Conservation (phyloP, 106 monocot species). For the Acorus calamus region DNA sequence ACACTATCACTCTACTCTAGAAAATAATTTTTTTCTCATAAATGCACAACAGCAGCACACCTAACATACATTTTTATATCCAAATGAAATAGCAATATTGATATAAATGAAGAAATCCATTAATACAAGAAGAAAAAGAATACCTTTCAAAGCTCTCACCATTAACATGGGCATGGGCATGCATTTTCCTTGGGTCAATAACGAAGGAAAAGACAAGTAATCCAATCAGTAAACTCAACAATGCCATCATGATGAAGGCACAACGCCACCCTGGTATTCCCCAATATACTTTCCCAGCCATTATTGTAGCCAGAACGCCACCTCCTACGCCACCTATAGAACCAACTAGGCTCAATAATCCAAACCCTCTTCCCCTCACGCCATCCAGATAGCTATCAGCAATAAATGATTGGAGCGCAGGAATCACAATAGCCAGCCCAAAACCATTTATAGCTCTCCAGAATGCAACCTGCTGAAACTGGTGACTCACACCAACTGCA, state of each 20-base stretch:
- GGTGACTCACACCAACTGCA: slow-evolving; percentile 72
- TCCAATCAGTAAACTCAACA: slow-evolving; percentile 74
- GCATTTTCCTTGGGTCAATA: slow-evolving; percentile 57
- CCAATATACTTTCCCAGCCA: slow-evolving; percentile 79
- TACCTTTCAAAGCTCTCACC: slow-evolving; percentile 51
- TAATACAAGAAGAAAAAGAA: background rate
- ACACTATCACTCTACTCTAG: too few species aligned
- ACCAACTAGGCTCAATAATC: slow-evolving; percentile 60
- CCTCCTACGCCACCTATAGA: slow-evolving; percentile 80
- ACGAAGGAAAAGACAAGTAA: slow-evolving; percentile 67
- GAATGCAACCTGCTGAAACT: slow-evolving; percentile 59
- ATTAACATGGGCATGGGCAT: slow-evolving; percentile 8
- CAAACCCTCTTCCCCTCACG: slow-evolving; percentile 74
- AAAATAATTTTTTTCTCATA: too few species aligned
- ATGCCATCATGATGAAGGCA: slow-evolving; percentile 83
- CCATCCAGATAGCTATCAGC: slow-evolving; percentile 82
- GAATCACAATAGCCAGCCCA: slow-evolving; percentile 90
- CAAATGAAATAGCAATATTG: background rate
- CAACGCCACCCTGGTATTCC: slow-evolving; percentile 82
- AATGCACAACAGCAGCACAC: too few species aligned
- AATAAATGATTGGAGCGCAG: slow-evolving; percentile 82
- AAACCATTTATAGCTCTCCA: slow-evolving; percentile 93
- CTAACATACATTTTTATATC: background rate
- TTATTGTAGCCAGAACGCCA: slow-evolving; percentile 71
- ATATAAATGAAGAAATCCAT: background rate